Evolutionary conservation across 371 early-diverging fungal species (phyloP), one percentile per base, ranked within the genome.

Genomic region (Rhizopus delemar): DNA sequence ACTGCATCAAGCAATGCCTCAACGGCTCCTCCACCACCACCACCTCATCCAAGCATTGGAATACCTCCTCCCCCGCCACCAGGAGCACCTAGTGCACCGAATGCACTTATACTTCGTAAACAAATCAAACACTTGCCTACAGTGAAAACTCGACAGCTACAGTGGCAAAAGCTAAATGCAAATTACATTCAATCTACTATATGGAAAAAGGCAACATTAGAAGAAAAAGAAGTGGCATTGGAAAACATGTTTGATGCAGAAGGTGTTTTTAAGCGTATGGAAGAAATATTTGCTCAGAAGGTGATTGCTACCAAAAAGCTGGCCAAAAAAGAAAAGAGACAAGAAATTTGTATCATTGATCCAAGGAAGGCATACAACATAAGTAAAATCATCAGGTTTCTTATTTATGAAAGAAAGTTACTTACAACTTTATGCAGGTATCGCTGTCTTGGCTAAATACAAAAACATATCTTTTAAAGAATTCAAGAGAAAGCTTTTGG

Each of bases 161-260:
- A 93, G 69, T 93, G 93, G 93, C 92, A 92, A 71, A 93, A 93
- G 55, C 65, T 93, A 43, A 85, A 83, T 58, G 82, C 85, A 48
- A 76, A 79, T 56, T 62, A 70, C 31, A 71, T 86, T 39, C 73
- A 79, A 22, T 77, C 82, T 1, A 88, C 88, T 0, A 63, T 88
- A 1, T 88, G 86, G 86, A 77, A 76, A 8, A 31, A 43, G 0
- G 46, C 54, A 6, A 48, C 57, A 39, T 46, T 46, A 13, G 69
- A 68, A 16, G 70, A 80, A 43, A 77, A 77, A 28, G 84, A 86
- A 38, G 61, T 57, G 8, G 75, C 70, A 13, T 45, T 83, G 0
- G 80, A 83, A 49, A 66, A 76, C 8, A 69, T 80, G 34, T 41
- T 83, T 43, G 67, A 74, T 31, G 33, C 61, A 1, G 82, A 80